Base-by-base conservation (phyloP, 2,329 filamentous ascomycete species). In the Trichoderma oligosporum region DNA sequence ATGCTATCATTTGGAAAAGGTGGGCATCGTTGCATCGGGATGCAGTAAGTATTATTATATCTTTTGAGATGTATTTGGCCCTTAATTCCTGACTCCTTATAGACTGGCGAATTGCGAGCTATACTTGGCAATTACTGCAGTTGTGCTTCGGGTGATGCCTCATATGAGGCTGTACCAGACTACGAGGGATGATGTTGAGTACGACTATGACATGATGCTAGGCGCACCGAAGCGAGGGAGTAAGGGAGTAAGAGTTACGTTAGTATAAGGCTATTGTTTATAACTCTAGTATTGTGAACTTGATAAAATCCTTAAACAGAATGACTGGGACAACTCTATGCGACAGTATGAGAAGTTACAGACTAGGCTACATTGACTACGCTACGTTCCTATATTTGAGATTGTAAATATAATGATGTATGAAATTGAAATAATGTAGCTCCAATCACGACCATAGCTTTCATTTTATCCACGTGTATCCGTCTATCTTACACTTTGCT, bases 121-220 rank as follows among this genome's bases (percentile, higher is more conserved):
- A 39, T 29, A 56, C 49, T 63, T 73, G 76, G 62, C 64, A 76
- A 45, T 42, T 41, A 4, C 48, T 4, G 35, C 35, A 2, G 3
- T 52, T 4, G 33, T 24, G 7, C 22, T 52, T 5, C 36, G 35
- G 4, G 48, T 42, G 4, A 24, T 52, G 14, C 48, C 48, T 1
- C 24, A 31, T 18, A 52, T 42, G 48, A 18, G 25, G 31, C 25
- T 52, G 3, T 52, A 39, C 20, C n/a, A 39, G 35, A 52, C 48
- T 4, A 31, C 48, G 3, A 29, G 42, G n/a, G 33, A 27, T 14
- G 48, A 52, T 31, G 36, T 27, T 39, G 46, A 49, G 31, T 49
- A 49, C 22, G 31, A 49, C n/a, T 31, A 49, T 14, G 46, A 49
- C 24, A 31, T 18, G 6, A 24, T 49, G 14, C n/a, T 49, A 16